Percentiles rank a stretch among this genome's conserved stretches.
Evolutionary conservation across 768 basidiomycete genomes (phyloP).

Genomic region (Mrakia gelida): DNA sequence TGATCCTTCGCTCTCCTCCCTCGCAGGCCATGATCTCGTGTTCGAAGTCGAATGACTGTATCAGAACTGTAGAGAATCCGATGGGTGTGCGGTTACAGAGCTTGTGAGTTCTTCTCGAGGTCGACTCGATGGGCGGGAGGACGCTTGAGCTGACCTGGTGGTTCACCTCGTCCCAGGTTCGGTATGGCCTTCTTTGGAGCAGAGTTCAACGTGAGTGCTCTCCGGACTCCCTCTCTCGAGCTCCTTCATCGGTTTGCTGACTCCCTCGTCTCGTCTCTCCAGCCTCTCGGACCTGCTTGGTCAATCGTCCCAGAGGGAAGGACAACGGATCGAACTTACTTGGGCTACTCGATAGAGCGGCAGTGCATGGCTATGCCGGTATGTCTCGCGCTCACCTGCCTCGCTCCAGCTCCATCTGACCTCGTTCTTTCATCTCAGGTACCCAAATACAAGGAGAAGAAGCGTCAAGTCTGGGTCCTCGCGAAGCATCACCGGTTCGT

Average conservation of each 20-base stretch:
- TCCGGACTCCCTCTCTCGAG: too few species aligned
- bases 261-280: background rate
- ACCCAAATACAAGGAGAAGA: background rate
- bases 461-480: constrained; percentile 23
- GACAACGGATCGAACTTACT: background rate
- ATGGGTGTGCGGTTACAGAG: background rate
- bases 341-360: constrained; percentile 20
- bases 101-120: background rate
- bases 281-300: constrained; percentile 17
- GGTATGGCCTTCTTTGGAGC: background rate
- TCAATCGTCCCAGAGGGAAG: constrained; percentile 6
- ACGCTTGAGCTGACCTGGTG: background rate
- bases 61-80: background rate
- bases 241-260: too few species aligned
- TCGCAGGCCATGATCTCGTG: background rate
- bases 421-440: background rate
- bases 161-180: background rate
- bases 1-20: background rate
- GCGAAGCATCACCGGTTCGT: background rate
- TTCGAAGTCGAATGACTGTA: background rate
- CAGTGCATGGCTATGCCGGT: constrained; percentile 9
- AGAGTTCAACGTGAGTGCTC: background rate
- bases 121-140: background rate
- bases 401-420: background rate
- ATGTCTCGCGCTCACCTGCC: background rate